phyloP scores from a whole-genome alignment of 179 eudicot genomes.

The Nepenthes alata region DNA sequence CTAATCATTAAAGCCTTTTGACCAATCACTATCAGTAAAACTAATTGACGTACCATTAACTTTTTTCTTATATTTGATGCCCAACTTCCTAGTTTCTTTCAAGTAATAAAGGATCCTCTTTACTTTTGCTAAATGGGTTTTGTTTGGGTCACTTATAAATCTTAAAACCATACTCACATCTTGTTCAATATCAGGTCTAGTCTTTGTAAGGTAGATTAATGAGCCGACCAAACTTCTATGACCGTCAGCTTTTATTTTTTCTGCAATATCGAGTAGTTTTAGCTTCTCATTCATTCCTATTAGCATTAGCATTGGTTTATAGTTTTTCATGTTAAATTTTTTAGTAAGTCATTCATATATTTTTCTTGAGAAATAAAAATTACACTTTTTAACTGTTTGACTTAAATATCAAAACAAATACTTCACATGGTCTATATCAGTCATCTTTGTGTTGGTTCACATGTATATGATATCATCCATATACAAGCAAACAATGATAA shows the following conservation, averaged over 20 bases:
- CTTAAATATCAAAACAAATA: slow-evolving; percentile 3
- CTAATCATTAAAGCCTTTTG: neutral
- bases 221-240: too few species aligned
- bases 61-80: neutral
- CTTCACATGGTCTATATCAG: neutral
- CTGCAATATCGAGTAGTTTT: too few species aligned
- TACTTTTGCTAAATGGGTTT: slow-evolving; percentile 1
- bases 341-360: neutral
- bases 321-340: too few species aligned
- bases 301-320: too few species aligned
- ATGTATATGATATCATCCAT: too few species aligned
- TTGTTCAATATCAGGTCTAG: neutral
- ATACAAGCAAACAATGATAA: too few species aligned
- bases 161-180: neutral
- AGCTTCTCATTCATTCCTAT: too few species aligned
- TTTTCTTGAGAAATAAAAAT: slow-evolving; percentile 6
- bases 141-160: slow-evolving; percentile 7
- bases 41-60: neutral
- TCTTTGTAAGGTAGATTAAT: too few species aligned
- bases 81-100: neutral
- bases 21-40: slow-evolving; percentile 3
- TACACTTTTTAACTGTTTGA: neutral
- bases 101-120: neutral
- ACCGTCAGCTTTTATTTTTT: too few species aligned
- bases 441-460: too few species aligned